Evolutionary conservation across 768 basidiomycete genomes (phyloP).

Genomic region (Tylopilus plumbeoviolaceoides): DNA sequence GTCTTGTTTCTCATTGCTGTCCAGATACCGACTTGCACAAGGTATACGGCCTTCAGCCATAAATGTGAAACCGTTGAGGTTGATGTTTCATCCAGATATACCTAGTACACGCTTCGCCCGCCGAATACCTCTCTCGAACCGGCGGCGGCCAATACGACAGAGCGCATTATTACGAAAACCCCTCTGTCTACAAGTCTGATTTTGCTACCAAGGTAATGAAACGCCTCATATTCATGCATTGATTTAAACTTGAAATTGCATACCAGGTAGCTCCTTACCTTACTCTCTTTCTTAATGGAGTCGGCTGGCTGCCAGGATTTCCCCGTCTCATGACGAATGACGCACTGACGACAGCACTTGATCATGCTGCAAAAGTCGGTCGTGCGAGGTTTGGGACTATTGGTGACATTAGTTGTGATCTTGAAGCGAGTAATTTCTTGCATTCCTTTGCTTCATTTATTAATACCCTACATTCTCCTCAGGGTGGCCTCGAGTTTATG

Average conservation of each 20-base stretch:
- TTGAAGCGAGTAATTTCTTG: constrained; percentile 48
- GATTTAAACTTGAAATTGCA: not conserved
- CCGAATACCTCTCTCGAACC: constrained; percentile 62
- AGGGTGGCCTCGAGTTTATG: constrained; percentile 87
- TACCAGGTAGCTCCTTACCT: constrained; percentile 80
- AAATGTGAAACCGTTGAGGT: not conserved
- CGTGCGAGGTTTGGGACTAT: constrained; percentile 62
- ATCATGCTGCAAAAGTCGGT: constrained; percentile 42
- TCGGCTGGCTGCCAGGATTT: constrained; percentile 76
- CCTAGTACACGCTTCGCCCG: constrained; percentile 64
- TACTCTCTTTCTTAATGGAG: constrained; percentile 81
- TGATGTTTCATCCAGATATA: constrained; percentile 50
- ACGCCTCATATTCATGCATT: not conserved
- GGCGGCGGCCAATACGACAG: constrained; percentile 60
- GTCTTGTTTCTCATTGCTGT: not conserved
- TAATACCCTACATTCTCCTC: not conserved
- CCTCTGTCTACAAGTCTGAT: constrained; percentile 57
- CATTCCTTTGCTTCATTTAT: not conserved
- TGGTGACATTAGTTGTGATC: constrained; percentile 87
- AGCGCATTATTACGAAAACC: constrained; percentile 68
- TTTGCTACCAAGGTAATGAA: constrained; percentile 61
- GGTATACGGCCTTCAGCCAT: constrained; percentile 30
- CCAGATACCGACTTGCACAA: constrained; percentile 56
- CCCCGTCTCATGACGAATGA: constrained; percentile 75
- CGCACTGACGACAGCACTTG: constrained; percentile 51